Conservation (phyloP, 352 stramenopile genomes). For the Phytophthora europaea region DNA sequence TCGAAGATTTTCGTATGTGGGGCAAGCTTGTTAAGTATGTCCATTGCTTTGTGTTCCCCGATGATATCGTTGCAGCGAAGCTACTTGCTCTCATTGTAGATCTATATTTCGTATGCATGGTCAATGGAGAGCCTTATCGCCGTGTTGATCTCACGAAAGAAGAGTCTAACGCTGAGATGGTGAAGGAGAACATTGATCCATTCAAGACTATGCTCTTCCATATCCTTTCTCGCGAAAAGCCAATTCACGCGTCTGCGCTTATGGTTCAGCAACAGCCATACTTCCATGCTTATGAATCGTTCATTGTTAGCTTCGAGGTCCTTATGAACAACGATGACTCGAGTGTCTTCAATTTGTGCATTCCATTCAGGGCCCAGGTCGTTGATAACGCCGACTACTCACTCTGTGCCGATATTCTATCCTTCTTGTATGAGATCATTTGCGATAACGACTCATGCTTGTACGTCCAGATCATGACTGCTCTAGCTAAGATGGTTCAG, state of each 20-base stretch:
- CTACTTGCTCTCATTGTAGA: neutral
- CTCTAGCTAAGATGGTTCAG: neutral
- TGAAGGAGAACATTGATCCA: neutral
- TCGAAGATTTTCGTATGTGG: neutral
- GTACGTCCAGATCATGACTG: neutral
- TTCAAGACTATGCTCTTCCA: neutral
- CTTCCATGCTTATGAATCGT: neutral
- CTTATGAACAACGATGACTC: neutral
- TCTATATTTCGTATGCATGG: neutral
- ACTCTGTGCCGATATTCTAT: neutral
- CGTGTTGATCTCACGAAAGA: neutral
- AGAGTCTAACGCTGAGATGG: constrained; percentile 2
- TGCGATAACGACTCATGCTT: neutral
- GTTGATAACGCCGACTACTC: neutral
- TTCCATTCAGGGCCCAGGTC: neutral
- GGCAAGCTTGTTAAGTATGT: neutral
- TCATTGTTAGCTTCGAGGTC: neutral
- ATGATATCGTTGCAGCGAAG: neutral
- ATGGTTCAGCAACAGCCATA: constrained; percentile 1
- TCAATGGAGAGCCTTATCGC: neutral
- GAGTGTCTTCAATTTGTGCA: neutral
- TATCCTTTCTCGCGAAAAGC: neutral
- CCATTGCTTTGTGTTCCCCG: neutral
- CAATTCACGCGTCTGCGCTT: neutral
- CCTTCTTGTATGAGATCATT: neutral